Base-by-base conservation (phyloP, 1,284 basidiomycete genomes). In the Fomitopsis palustris region DNA sequence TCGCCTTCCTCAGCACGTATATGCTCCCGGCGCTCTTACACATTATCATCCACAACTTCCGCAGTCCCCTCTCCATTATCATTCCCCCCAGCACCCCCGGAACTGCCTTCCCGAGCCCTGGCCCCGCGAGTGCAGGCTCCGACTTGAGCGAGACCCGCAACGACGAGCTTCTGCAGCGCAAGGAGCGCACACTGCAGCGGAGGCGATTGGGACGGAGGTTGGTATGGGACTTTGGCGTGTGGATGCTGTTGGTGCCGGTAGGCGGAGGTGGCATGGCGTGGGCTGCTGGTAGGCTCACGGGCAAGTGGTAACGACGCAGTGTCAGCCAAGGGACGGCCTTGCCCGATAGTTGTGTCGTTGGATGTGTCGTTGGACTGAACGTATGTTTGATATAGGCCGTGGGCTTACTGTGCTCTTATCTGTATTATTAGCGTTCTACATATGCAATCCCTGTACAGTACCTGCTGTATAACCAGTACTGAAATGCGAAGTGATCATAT, bases 201-300 rank as follows among this genome's bases (percentile, higher is more conserved):
- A 77, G 79, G 43, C 81, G 90, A 61, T 78, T 85, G 49, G 80
- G 80, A 41, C 81, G 80, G 61, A 78, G 90, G 27, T 73, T 92
- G 38, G 67, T 85, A 1, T 92, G 88, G 86, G 90, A 93, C 70
- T 67, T 90, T 8, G 82, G 82, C 4, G 84, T 88, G 17, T 92
- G 90, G 86, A 67, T 83, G 17, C 64, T 86, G 19, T 71, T 89
- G 19, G 62, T 85, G 9, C 84, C 85, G 0, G 70, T 82, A 2
- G 80, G 83, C 39, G 74, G 70, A 4, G 80, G 77, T 17, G 83
- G 83, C 8, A 71, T 80, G 9, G 78, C 80, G 17, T 88, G 85
- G 77, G 79, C 77, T 4, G 74, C 72, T 16, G 86, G 85, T 1
- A 78, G 77, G 38, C 62, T 82, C 61, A 65, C 65, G 27, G 74